phyloP scores from a whole-genome alignment of 139 green algal species.

The Pseudopediastrum boryanum region DNA sequence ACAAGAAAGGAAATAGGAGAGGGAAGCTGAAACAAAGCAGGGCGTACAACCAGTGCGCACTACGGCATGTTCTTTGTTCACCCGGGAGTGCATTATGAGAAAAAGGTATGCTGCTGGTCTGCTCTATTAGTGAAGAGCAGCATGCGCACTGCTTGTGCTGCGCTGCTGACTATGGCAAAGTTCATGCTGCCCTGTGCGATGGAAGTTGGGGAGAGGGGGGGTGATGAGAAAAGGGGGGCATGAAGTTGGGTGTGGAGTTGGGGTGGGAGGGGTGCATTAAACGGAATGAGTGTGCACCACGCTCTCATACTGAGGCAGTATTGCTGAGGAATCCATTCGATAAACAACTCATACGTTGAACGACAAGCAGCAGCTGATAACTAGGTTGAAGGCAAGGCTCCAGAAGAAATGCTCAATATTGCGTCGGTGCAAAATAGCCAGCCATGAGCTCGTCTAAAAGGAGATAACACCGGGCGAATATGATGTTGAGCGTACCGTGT shows the following conservation, averaged over 20 bases:
- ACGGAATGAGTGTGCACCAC: too few species aligned
- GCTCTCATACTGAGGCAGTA: too few species aligned
- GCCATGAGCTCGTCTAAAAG: not conserved
- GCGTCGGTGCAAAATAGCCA: not conserved
- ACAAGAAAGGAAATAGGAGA: too few species aligned
- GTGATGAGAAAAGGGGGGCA: too few species aligned
- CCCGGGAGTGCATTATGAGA: not conserved
- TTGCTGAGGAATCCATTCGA: too few species aligned
- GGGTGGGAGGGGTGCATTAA: too few species aligned
- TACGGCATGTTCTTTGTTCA: not conserved
- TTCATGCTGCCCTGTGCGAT: slow-evolving; percentile 76
- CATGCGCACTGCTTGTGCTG: slow-evolving; percentile 71
- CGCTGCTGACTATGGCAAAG: slow-evolving; percentile 80
- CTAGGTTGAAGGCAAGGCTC: not conserved
- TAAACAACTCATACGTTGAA: not conserved
- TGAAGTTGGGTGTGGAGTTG: too few species aligned
- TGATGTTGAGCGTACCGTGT: slow-evolving; percentile 32
- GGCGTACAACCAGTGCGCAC: too few species aligned
- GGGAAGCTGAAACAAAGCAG: too few species aligned
- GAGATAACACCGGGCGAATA: too few species aligned
- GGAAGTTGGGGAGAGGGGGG: not conserved
- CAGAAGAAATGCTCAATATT: not conserved
- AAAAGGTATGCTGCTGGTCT: slow-evolving; percentile 51
- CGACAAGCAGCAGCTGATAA: not conserved
- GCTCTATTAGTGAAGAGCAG: slow-evolving; percentile 81